Evolutionary conservation across 139 green algal genomes (phyloP).

Genomic region (Medakamo hakoo): DNA sequence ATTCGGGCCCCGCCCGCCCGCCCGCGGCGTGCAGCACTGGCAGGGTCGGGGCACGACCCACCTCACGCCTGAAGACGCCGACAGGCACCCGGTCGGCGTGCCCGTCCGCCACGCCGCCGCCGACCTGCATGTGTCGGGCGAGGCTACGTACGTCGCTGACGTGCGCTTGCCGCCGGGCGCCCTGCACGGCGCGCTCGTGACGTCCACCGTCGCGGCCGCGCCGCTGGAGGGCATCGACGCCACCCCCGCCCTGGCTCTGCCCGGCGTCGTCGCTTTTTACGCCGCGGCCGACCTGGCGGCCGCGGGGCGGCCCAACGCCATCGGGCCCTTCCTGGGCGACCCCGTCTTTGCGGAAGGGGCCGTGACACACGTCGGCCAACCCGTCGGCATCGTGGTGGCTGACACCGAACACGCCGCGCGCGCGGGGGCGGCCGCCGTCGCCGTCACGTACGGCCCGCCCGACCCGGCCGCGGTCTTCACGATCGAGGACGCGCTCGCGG

Average conservation of each 20-base stretch:
- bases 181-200: constrained; percentile 67
- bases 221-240: constrained; percentile 53
- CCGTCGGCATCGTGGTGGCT: constrained; percentile 77
- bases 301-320: constrained; percentile 44
- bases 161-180: constrained; percentile 36
- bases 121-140: constrained; percentile 68
- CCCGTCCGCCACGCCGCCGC: constrained; percentile 70
- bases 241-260: constrained; percentile 29
- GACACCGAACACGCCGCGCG: constrained; percentile 48
- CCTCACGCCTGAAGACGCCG: constrained; percentile 14
- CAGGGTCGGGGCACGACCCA: too few species aligned
- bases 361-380: constrained; percentile 70
- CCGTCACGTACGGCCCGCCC: constrained; percentile 65
- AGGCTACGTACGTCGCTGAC: constrained; percentile 86
- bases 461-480: constrained; percentile 68
- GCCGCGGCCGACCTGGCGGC: constrained; percentile 41
- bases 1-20: constrained; percentile 24
- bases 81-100: constrained; percentile 71
- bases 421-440: constrained; percentile 46
- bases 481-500: constrained; percentile 72
- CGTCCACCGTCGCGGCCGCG: constrained; percentile 62
- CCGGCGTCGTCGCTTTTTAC: constrained; percentile 11
- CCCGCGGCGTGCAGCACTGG: constrained; percentile 74
- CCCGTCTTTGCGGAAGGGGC: constrained; percentile 66
- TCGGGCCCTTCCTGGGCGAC: constrained; percentile 79